These are phyloP conservation scores for Apiospora kogelbergensis DNA, from an alignment of 2,329 filamentous ascomycete species.

Conservation along the genomic window DNA sequence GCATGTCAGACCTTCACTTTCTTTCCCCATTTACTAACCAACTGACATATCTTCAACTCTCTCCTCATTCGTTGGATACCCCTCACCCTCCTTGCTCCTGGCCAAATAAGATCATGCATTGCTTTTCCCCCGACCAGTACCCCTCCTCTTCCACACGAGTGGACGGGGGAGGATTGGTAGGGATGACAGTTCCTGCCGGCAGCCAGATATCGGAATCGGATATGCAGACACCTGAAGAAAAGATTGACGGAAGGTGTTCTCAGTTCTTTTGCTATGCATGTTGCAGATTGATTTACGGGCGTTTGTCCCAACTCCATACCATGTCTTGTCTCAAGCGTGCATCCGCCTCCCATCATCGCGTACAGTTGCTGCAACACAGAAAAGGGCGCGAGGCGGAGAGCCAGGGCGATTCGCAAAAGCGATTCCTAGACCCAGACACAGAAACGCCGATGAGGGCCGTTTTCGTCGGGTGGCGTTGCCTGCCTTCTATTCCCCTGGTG, in stretches of 20 bases:
- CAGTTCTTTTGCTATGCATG: not conserved
- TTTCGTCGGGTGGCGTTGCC: not conserved
- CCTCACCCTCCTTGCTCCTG: not conserved
- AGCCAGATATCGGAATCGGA: not conserved
- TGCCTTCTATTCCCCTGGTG: not conserved
- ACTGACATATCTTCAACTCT: not conserved
- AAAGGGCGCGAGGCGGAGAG: not conserved
- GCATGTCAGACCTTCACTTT: conserved; percentile 1
- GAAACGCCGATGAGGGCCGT: not conserved
- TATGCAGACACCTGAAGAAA: not conserved
- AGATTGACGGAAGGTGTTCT: not conserved
- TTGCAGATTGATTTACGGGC: not conserved
- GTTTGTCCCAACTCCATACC: not conserved
- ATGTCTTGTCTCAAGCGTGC: not conserved
- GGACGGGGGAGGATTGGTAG: not conserved
- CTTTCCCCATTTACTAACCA: not conserved
- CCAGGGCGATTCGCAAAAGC: not conserved
- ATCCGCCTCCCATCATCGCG: not conserved
- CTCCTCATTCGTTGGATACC: not conserved
- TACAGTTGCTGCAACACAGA: not conserved
- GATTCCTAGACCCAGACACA: not conserved
- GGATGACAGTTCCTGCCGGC: not conserved
- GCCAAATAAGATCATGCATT: not conserved
- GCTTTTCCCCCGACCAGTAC: not conserved
- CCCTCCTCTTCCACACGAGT: not conserved